Percentiles rank a stretch among this genome's conserved stretches.
Evolutionary conservation across 768 basidiomycete species (phyloP).

Genomic region (Boletellus emodensis): DNA sequence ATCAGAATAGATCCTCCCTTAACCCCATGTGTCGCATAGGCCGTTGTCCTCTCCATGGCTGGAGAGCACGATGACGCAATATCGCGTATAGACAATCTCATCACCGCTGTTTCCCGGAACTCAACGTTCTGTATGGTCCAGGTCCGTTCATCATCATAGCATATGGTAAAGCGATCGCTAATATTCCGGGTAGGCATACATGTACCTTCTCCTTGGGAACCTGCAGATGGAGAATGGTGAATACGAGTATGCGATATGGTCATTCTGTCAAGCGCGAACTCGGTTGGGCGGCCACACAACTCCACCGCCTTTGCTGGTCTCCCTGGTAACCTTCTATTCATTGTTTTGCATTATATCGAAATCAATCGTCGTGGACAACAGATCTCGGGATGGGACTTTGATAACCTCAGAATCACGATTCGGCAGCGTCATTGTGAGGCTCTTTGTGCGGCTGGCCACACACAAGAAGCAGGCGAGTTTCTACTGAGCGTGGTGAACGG

Average conservation of each 20-base stretch:
- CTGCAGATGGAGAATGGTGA: neutral
- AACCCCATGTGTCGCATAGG: neutral
- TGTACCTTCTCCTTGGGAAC: slow-evolving; percentile 4
- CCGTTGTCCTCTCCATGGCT: neutral
- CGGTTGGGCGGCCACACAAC: neutral
- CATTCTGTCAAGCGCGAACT: neutral
- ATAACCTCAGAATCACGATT: neutral
- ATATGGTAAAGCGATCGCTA: neutral
- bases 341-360: neutral
- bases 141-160: neutral
- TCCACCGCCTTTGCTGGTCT: neutral
- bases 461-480: neutral
- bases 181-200: slow-evolving; percentile 1
- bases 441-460: neutral
- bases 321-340: neutral
- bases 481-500: neutral
- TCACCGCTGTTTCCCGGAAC: neutral
- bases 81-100: neutral
- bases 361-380: neutral
- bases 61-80: neutral
- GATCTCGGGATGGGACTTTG: slow-evolving; percentile 6
- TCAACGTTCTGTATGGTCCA: neutral
- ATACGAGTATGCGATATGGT: slow-evolving; percentile 1
- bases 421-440: neutral
- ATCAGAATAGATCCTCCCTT: neutral